A percentile compares a stretch with the other conserved stretches of the same genome.
Conservation (phyloP, 495 filamentous ascomycete genomes). For the Aspergillus egyptiacus region DNA sequence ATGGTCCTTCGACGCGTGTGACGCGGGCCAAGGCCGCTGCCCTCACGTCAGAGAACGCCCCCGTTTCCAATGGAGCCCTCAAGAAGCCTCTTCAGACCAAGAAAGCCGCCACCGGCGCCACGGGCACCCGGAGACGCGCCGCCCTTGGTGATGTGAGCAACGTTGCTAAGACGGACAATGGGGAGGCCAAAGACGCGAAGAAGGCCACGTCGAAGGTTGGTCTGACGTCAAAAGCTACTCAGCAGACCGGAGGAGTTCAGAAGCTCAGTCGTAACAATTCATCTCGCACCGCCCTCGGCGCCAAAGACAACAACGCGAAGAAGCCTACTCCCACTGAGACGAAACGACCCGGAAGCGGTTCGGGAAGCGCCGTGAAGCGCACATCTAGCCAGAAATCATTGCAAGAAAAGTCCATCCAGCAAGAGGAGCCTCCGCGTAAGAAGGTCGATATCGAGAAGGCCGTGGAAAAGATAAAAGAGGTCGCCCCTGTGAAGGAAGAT, state of each 20-base stretch:
- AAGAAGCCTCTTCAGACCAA: slow-evolving; percentile 77
- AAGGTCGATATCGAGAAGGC: slow-evolving; percentile 49
- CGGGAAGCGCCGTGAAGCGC: slow-evolving; percentile 54
- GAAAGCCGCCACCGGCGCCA: slow-evolving; percentile 50
- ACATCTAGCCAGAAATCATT: slow-evolving; percentile 44
- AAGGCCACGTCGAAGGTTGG: slow-evolving; percentile 59
- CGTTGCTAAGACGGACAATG: slow-evolving; percentile 67
- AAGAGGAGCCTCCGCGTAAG: slow-evolving; percentile 50
- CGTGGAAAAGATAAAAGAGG: slow-evolving; percentile 24
- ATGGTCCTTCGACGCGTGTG: slow-evolving; percentile 67
- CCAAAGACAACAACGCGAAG: slow-evolving; percentile 62
- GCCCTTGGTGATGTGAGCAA: slow-evolving; percentile 95
- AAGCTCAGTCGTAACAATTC: slow-evolving; percentile 66
- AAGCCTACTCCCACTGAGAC: slow-evolving; percentile 50
- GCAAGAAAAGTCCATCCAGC: slow-evolving; percentile 58
- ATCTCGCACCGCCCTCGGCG: slow-evolving; percentile 53
- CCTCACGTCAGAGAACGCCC: slow-evolving; percentile 49
- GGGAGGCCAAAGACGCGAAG: slow-evolving; percentile 59
- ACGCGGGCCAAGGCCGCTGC: slow-evolving; percentile 90
- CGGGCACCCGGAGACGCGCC: slow-evolving; percentile 54
- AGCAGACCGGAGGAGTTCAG: slow-evolving; percentile 65
- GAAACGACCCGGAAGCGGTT: slow-evolving; percentile 68
- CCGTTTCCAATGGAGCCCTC: slow-evolving; percentile 42
- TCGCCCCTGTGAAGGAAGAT: slow-evolving; percentile 16
- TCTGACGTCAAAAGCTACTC: slow-evolving; percentile 70